A percentile compares a stretch with the other conserved stretches of the same genome.
Conservation (phyloP, 1,139 yeast species). For the Suhomyces terraborum region DNA sequence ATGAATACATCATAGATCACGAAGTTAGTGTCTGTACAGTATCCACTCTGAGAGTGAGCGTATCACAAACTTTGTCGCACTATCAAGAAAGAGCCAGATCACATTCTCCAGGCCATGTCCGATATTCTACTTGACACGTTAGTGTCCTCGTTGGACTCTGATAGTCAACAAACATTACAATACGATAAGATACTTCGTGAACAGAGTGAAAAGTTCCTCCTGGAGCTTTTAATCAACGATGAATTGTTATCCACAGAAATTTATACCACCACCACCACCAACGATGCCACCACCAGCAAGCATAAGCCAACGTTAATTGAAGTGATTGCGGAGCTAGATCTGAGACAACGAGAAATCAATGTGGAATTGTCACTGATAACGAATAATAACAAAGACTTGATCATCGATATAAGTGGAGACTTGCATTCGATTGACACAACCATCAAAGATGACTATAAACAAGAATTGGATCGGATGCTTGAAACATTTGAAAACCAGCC, state of each 20-base stretch:
- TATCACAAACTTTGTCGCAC: conserved; percentile 1
- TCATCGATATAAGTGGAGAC: conserved; percentile 41
- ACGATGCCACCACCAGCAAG: conserved; percentile 12
- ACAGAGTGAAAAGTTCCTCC: conserved; percentile 21
- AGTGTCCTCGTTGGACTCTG: conserved; percentile 21
- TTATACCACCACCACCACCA: conserved; percentile 34
- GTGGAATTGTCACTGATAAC: conserved; percentile 37
- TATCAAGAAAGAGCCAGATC: conserved; percentile 2
- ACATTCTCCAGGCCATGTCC: conserved; percentile 19
- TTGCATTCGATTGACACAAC: conserved; percentile 28
- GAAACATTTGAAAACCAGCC: conserved; percentile 9
- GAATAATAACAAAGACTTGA: conserved; percentile 41
- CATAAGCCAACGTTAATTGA: conserved; percentile 38
- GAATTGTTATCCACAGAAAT: conserved; percentile 45
- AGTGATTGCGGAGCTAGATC: conserved; percentile 51
- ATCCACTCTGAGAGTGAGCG: too few relatives aligned
- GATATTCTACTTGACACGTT: conserved; percentile 25
- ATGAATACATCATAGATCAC: too few relatives aligned
- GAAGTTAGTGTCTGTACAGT: too few relatives aligned
- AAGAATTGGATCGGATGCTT: conserved; percentile 26
- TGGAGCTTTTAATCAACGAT: conserved; percentile 39
- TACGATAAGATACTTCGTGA: conserved; percentile 17
- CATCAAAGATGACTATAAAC: conserved; percentile 25
- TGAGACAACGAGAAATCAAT: conserved; percentile 33
- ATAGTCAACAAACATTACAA: conserved; percentile 16